Evolutionary conservation across 2,329 filamentous ascomycete genomes (phyloP), one percentile per base, ranked within the genome.

Genomic region (Stachybotrys chlorohalonatus): DNA sequence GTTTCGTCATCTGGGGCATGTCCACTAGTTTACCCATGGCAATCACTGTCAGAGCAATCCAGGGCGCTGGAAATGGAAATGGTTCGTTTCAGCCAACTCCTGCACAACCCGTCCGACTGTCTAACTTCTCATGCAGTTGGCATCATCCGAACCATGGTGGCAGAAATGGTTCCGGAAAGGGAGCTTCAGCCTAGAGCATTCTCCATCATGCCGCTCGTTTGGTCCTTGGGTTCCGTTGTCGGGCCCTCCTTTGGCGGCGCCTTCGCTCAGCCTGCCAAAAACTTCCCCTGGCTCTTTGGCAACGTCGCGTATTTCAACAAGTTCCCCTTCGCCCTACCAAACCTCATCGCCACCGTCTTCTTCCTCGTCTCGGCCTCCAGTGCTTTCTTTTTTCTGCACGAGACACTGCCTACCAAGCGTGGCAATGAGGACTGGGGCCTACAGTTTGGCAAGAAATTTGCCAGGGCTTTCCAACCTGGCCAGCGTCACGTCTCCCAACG

Each of bases 131-230:
- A 24, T 52, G 11, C 17, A 85, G 86, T 93, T n/a, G 89, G 94
- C 1, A 96, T 96, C 58, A 86, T 96, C 59, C 77, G 92, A 60
- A 95, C 90, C 15, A 90, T 94, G 74, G 91, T 96, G 2, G 93
- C 93, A 0, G 93, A 96, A 69, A 85, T 96, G 79, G 91, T 96
- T 1, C 89, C 90, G 0, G 85, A 94, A 68, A 90, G 82, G 67
- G 87, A 91, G 65, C 76, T 96, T 7, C 93, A 96, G 65, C 92
- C 93, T 0, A 78, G 84, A 53, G 94, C 94, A 0, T 97, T 97
- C 69, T 91, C 87, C 59, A 78, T 97, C 49, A 96, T 97, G 92
- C 93, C 93, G 5, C 73, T 97, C 15, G 89, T 83, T 36, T 97
- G 90, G 87, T 91, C 86, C 11, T 75, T 96, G 53, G 93, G 93